A percentile compares a stretch with the other conserved stretches of the same genome.
phyloP scores from a whole-genome alignment of 2,329 filamentous ascomycete genomes.

The Pseudogymnoascus pannorum region DNA sequence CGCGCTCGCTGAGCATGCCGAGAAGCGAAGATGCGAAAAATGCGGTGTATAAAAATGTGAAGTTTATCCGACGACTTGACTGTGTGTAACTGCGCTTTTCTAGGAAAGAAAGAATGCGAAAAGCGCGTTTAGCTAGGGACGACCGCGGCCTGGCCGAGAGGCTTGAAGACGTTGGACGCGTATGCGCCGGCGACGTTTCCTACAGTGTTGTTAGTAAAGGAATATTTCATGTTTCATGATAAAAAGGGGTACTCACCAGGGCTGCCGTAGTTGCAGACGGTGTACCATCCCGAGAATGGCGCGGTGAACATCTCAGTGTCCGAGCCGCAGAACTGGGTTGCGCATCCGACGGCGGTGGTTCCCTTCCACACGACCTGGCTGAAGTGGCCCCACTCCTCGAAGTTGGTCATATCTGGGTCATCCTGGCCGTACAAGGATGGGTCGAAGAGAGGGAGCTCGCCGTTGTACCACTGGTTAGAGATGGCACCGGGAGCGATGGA shows the following conservation, averaged over 20 bases:
- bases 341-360: slow-evolving; percentile 57
- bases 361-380: slow-evolving; percentile 66
- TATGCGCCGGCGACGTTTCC: slow-evolving; percentile 51
- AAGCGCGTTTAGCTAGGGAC: slow-evolving; percentile 18
- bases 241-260: slow-evolving; percentile 49
- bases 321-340: slow-evolving; percentile 44
- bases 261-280: slow-evolving; percentile 81
- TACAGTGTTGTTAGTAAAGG: slow-evolving; percentile 24
- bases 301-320: slow-evolving; percentile 34
- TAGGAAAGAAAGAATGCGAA: background rate
- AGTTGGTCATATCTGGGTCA: slow-evolving; percentile 53
- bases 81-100: background rate
- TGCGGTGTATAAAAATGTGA: background rate
- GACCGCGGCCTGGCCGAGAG: slow-evolving; percentile 33
- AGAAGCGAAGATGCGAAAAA: slow-evolving; percentile 2
- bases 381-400: slow-evolving; percentile 67
- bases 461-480: slow-evolving; percentile 84
- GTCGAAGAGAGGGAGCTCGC: slow-evolving; percentile 56
- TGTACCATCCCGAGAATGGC: slow-evolving; percentile 57
- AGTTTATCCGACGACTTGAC: background rate
- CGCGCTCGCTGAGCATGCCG: background rate
- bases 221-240: too few relatives aligned
- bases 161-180: slow-evolving; percentile 41
- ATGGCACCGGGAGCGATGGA: slow-evolving; percentile 59
- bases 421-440: slow-evolving; percentile 49